Evolutionary conservation across 2,329 filamentous ascomycete genomes (phyloP).

Genomic region (Elsinoe australis): DNA sequence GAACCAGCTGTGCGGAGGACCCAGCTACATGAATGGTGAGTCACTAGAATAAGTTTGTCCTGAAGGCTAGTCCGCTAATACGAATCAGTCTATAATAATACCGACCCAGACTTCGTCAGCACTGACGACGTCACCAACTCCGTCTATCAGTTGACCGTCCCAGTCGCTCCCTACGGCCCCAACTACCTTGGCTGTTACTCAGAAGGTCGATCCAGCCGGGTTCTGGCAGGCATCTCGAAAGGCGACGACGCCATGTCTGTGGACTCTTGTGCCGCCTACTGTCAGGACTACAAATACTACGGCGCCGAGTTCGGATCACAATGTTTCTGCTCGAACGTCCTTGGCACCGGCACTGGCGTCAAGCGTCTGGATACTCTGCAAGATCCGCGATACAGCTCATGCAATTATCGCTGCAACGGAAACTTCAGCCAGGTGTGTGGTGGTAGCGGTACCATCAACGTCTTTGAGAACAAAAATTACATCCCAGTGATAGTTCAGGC

Average conservation of each 20-base stretch:
- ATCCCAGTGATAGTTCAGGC: conserved; percentile 16
- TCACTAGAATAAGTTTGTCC: neutral
- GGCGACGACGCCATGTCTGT: conserved; percentile 44
- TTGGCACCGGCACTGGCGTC: conserved; percentile 5
- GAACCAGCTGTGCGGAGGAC: conserved; percentile 28
- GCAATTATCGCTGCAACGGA: conserved; percentile 31
- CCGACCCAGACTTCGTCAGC: conserved; percentile 24
- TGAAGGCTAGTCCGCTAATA: too few species aligned
- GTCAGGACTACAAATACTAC: conserved; percentile 47
- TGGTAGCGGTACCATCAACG: conserved; percentile 29
- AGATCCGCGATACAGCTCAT: conserved; percentile 48
- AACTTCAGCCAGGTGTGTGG: conserved; percentile 37
- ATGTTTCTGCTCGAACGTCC: conserved; percentile 44
- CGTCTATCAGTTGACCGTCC: conserved; percentile 17
- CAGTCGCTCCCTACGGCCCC: conserved; percentile 18
- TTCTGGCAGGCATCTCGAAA: conserved; percentile 27
- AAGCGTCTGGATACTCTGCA: conserved; percentile 19
- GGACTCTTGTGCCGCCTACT: conserved; percentile 48
- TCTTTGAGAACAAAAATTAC: conserved; percentile 29
- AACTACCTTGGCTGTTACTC: conserved; percentile 53
- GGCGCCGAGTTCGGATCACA: conserved; percentile 50
- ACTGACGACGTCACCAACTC: conserved; percentile 18
- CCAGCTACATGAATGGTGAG: conserved; percentile 24
- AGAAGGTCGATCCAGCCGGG: conserved; percentile 35
- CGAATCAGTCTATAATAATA: conserved; percentile 28